These are phyloP conservation scores for Alloteropsis angusta DNA, from an alignment of 202 grass and related monocot species.

Conservation along the genomic window DNA sequence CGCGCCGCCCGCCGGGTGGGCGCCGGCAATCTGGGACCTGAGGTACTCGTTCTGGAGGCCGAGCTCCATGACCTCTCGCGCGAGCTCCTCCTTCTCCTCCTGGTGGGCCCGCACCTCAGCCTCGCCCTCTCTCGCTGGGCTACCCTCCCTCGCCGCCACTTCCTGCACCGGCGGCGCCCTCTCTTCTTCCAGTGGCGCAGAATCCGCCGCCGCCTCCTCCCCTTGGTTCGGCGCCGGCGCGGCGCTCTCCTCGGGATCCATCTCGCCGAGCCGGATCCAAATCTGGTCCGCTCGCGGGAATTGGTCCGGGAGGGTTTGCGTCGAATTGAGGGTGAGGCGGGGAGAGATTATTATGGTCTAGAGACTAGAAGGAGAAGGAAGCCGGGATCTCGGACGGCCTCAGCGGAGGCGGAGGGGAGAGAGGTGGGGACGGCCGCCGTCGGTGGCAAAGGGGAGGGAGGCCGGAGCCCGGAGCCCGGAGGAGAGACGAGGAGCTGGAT, in stretches of 20 bases:
- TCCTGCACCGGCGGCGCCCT: not conserved
- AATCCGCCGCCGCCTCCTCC: not conserved
- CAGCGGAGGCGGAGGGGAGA: not conserved
- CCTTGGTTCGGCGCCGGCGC: constrained; percentile 1
- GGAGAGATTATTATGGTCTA: not conserved
- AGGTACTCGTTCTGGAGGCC: constrained; percentile 58
- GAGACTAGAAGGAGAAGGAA: not conserved
- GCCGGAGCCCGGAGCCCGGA: not conserved
- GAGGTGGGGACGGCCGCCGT: constrained; percentile 1
- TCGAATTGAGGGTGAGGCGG: not conserved
- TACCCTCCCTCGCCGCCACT: not conserved
- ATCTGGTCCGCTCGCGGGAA: constrained; percentile 19
- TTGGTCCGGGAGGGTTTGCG: not conserved
- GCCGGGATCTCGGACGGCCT: not conserved
- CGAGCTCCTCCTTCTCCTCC: constrained; percentile 33
- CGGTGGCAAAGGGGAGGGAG: not conserved
- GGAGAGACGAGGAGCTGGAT: not conserved
- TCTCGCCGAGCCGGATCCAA: constrained; percentile 34
- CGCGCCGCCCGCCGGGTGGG: not conserved
- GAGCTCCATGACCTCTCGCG: constrained; percentile 49
- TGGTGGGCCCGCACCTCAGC: constrained; percentile 16
- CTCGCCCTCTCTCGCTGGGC: not conserved
- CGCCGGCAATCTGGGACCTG: constrained; percentile 38
- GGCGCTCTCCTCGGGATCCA: constrained; percentile 47
- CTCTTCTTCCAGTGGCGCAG: not conserved